Evolutionary conservation across 2,329 filamentous ascomycete species (phyloP).

Genomic region (Pyrenophora tritici-repentis): DNA sequence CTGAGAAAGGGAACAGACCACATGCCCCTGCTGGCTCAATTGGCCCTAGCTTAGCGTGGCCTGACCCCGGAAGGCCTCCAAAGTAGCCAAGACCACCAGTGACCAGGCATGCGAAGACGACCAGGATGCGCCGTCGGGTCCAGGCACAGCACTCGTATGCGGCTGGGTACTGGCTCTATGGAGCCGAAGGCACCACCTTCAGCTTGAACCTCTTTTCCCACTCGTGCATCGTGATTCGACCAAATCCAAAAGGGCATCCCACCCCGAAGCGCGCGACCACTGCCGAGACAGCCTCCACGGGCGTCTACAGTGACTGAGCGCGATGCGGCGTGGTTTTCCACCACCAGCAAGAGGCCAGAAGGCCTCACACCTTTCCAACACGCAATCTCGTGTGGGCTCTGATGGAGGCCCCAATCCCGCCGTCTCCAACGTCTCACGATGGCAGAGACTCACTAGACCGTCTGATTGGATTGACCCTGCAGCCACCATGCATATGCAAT

Average conservation of each 20-base stretch:
- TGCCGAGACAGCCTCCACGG: neutral
- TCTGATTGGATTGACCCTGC: conserved; percentile 4
- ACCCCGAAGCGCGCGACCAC: conserved; percentile 11
- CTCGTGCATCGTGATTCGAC: conserved; percentile 26
- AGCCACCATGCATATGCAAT: conserved; percentile 2
- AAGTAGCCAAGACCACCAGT: conserved; percentile 26
- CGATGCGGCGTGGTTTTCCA: too few relatives aligned
- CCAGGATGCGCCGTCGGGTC: conserved; percentile 27
- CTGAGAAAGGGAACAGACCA: conserved; percentile 25
- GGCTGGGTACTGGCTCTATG: conserved; percentile 28
- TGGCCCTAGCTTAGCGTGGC: conserved; percentile 28
- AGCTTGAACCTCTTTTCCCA: conserved; percentile 4
- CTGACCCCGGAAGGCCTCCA: conserved; percentile 20
- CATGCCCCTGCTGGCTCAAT: conserved; percentile 32
- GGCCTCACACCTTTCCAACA: too few relatives aligned
- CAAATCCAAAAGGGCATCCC: conserved; percentile 6
- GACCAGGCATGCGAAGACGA: conserved; percentile 24
- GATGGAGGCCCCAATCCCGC: neutral
- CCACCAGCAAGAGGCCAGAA: too few relatives aligned
- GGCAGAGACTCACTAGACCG: conserved; percentile 2
- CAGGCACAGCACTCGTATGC: conserved; percentile 30
- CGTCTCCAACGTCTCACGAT: neutral
- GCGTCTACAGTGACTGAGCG: conserved; percentile 1
- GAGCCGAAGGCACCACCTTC: conserved; percentile 14
- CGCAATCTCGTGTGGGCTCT: too few relatives aligned